Base-by-base conservation (phyloP, 345 rosid genomes). In the Physaria fendleri region DNA sequence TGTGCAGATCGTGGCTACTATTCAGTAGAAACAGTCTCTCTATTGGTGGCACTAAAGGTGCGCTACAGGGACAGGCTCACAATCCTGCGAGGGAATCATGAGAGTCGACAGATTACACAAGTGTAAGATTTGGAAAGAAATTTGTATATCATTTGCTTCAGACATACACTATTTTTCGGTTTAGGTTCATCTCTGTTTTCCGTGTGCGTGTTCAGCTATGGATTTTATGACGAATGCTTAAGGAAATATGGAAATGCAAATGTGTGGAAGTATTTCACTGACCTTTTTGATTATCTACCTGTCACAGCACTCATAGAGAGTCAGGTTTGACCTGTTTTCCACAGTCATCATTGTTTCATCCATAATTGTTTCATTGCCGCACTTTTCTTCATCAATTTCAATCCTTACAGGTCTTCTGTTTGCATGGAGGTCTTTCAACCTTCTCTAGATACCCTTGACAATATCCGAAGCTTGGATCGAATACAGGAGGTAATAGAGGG, bases 21-120 rank as follows among this genome's bases (percentile, higher is more conserved):
- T 75, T 93, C 99, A 0, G 99, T 93, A 60, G 99, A 93, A 79
- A 93, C 99, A 28, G 99, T 89, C 59, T 81, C 99, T 18, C 80
- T 93, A 59, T 77, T 93, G 78, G 99, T 93, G 76, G 97, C 99
- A 5, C 54, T 93, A 76, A 93, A 93, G 78, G 99, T 93, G 11
- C 83, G 99, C 22, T 89, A 86, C 74, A 81, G 99, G 73, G 99
- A 93, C 78, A 82, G 99, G 77, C 44, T 93, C 62, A 93, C 99
- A 10, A 93, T 93, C 56, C 76, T 93, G 5, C 81, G 99, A 81
- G 99, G 99, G 57, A 93, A 93, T 39, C 99, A 93, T 14, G 99
- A 93, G 81, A 93, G 99, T 80, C 83, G 99, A 64, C 99, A 93
- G 79, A 93, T 93, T 20, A 93, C 99, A 15, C 99, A 93, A 93